Percentiles rank a stretch among this genome's conserved stretches.
Conservation (phyloP, 1,284 basidiomycete species). For the Hemileia vastatrix region DNA sequence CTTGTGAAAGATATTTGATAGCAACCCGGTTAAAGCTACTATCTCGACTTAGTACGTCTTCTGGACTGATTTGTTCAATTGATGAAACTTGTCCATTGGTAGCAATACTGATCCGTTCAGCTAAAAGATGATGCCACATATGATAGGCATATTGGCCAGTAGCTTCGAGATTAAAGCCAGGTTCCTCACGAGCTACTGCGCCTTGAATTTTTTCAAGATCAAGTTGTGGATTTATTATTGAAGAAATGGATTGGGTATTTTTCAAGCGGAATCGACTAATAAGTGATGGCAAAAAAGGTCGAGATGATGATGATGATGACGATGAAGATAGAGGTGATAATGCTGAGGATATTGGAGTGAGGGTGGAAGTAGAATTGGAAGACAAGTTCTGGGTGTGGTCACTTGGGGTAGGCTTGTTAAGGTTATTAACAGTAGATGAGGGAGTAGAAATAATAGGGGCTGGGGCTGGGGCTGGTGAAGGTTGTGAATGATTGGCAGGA, state of each 20-base stretch:
- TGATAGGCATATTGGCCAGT: conserved; percentile 20
- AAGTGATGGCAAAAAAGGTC: conserved; percentile 2
- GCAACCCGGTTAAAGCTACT: conserved; percentile 18
- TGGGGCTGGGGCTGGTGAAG: too few species aligned
- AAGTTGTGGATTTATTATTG: not conserved
- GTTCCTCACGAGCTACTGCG: conserved; percentile 1
- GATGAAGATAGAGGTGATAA: too few species aligned
- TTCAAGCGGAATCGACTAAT: conserved; percentile 10
- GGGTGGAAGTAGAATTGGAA: too few species aligned
- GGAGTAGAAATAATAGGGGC: too few species aligned
- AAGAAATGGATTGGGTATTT: too few species aligned
- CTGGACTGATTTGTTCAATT: not conserved
- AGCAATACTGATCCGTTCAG: conserved; percentile 14
- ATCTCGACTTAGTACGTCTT: conserved; percentile 11
- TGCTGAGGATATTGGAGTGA: too few species aligned
- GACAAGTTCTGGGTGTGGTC: too few species aligned
- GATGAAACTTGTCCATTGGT: conserved; percentile 10
- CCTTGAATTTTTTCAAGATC: conserved; percentile 11
- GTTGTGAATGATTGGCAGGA: not conserved
- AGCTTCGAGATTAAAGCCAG: conserved; percentile 11
- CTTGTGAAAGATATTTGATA: conserved; percentile 6
- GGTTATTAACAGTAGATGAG: not conserved
- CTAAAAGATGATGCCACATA: conserved; percentile 22
- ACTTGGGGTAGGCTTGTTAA: not conserved
- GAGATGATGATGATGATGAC: too few species aligned